Percentiles rank a stretch among this genome's conserved stretches.
Conservation (phyloP, 2,329 filamentous ascomycete genomes). For the Lachnellula cervina region DNA sequence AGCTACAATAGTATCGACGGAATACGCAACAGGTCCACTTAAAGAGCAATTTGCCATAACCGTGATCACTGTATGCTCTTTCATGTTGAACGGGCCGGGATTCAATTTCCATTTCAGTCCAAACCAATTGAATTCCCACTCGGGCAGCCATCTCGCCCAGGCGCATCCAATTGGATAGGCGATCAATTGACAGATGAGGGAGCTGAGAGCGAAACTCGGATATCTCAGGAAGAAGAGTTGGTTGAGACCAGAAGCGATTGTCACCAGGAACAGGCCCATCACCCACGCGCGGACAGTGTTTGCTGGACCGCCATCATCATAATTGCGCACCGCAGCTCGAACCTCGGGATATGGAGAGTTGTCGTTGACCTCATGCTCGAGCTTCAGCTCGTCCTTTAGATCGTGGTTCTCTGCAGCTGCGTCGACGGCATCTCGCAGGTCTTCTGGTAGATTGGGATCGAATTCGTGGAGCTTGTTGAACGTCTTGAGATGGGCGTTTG, state of each 20-base stretch:
- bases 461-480: conserved; percentile 11
- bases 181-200: conserved; percentile 9
- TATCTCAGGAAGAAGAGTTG: conserved; percentile 16
- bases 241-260: conserved; percentile 9
- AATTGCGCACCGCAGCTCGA: conserved; percentile 55
- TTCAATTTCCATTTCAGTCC: conserved; percentile 53
- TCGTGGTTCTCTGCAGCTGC: conserved; percentile 8
- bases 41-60: conserved; percentile 41
- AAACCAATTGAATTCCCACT: conserved; percentile 37
- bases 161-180: conserved; percentile 8
- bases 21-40: conserved; percentile 51
- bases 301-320: conserved; percentile 59
- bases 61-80: conserved; percentile 64
- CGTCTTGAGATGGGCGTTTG: conserved; percentile 1
- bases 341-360: conserved; percentile 19
- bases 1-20: conserved; percentile 68
- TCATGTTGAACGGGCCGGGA: conserved; percentile 63
- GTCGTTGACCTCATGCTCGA: conserved; percentile 7
- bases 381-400: conserved; percentile 6
- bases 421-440: neutral
- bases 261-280: conserved; percentile 44
- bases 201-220: conserved; percentile 12
- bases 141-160: conserved; percentile 13
- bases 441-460: conserved; percentile 14
- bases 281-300: conserved; percentile 62